Evolutionary conservation across 2,329 filamentous ascomycete species (phyloP), one percentile per base, ranked within the genome.

Genomic region (Penicillium crustosum): DNA sequence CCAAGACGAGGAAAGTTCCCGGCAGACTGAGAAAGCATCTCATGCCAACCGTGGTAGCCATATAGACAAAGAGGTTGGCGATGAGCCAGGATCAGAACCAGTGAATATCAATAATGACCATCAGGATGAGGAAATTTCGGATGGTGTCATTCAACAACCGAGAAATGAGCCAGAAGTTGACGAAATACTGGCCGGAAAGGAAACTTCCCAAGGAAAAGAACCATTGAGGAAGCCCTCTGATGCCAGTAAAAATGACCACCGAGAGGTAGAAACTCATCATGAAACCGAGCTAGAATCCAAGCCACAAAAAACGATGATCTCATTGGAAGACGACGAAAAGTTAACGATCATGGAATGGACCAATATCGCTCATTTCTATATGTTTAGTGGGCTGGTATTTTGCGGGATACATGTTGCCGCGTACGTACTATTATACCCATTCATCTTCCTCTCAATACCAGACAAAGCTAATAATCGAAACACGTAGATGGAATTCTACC

Each of bases 391-490:
- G 6, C 15, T 59, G n/a, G 15, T 21, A 5, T 55, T 55, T 50
- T 39, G 38, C 29, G 58, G 25, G n/a, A 54, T 58, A 31, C 52
- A 58, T 53, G 45, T 62, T 31, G 60, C 52, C 10, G 55, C 52
- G 55, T 62, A 58, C 35, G 55, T 55, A 23, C 29, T 33, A 45
- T 13, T 10, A 43, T 29, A 12, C 8, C 42, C n/a, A 17, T 33
- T 6, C 1, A 21, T 9, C 5, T 15, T 29, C 47, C 7, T 33
- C 29, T 27, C 13, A 25, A 36, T 17, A 19, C 31, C 35, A 4
- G 44, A 17, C 13, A 47, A 17, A 33, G 17, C 35, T 48, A 27
- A 53, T 15, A 4, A 29, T 45, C 19, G 8, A 27, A 21, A 21
- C 0, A 13, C 17, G 35, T 19, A 59, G 53, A 15, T 61, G 57